These are phyloP conservation scores for Annulohypoxylon nitens DNA, from an alignment of 495 filamentous ascomycete species.

Conservation along the genomic window DNA sequence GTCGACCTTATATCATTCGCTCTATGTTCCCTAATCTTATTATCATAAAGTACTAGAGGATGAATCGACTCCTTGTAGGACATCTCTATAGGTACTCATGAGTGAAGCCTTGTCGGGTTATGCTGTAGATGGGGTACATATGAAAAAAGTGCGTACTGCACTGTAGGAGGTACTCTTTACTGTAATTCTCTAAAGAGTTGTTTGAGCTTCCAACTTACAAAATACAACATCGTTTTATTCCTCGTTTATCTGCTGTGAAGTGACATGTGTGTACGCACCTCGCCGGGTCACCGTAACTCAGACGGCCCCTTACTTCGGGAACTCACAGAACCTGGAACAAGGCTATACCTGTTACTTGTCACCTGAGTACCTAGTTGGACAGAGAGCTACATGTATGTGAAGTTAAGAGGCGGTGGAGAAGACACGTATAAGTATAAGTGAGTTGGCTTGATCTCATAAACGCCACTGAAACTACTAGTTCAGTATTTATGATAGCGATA, in stretches of 20 bases:
- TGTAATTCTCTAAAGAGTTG: too few species aligned
- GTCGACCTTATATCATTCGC: too few species aligned
- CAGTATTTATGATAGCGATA: not conserved
- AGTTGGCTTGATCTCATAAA: slow-evolving; percentile 7
- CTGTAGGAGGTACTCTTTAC: too few species aligned
- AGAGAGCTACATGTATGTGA: not conserved
- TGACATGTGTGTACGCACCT: slow-evolving; percentile 8
- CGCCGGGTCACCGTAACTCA: not conserved
- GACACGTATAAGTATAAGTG: slow-evolving; percentile 5
- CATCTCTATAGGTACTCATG: not conserved
- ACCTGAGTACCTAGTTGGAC: not conserved
- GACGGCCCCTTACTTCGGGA: slow-evolving; percentile 30
- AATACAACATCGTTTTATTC: too few species aligned
- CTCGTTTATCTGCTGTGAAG: not conserved
- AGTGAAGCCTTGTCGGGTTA: not conserved
- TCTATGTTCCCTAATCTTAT: too few species aligned
- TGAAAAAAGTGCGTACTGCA: too few species aligned
- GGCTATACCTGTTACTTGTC: slow-evolving; percentile 1
- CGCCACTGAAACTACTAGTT: slow-evolving; percentile 10
- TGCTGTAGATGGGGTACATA: too few species aligned
- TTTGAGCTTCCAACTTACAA: too few species aligned
- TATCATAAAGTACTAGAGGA: not conserved
- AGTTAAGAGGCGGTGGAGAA: not conserved
- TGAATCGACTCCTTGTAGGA: not conserved
- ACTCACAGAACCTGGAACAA: slow-evolving; percentile 21